phyloP scores from a whole-genome alignment of 768 basidiomycete genomes.

The Xanthoconium purpureum region DNA sequence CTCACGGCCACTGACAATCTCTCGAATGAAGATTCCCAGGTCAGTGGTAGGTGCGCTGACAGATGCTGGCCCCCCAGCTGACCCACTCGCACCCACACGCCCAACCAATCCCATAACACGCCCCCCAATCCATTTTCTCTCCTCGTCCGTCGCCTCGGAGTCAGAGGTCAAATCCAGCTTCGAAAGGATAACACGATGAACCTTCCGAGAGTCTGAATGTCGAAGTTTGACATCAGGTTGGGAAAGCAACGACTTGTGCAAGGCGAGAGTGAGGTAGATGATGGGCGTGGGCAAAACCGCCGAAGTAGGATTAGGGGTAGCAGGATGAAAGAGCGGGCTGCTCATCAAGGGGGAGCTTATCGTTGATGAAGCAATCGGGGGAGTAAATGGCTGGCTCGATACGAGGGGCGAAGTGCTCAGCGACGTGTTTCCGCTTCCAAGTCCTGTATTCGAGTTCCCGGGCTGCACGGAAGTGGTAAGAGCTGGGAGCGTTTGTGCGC shows the following conservation, averaged over 20 bases:
- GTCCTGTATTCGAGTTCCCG: conserved; percentile 11
- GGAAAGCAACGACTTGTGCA: conserved; percentile 21
- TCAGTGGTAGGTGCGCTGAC: conserved; percentile 51
- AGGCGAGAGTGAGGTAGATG: conserved; percentile 24
- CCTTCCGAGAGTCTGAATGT: conserved; percentile 53
- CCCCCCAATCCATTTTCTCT: conserved; percentile 30
- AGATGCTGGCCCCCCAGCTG: conserved; percentile 37
- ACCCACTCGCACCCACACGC: conserved; percentile 30
- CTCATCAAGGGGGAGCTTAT: conserved; percentile 8
- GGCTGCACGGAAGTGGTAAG: conserved; percentile 23
- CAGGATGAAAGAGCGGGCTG: conserved; percentile 2
- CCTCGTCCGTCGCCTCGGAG: conserved; percentile 31
- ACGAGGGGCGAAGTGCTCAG: conserved; percentile 18
- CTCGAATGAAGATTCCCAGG: conserved; percentile 48
- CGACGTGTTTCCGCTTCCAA: conserved; percentile 13
- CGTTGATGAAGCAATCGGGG: not conserved
- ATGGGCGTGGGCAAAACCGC: not conserved
- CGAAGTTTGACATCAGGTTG: conserved; percentile 31
- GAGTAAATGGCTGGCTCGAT: conserved; percentile 5
- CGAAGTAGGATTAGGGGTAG: conserved; percentile 13
- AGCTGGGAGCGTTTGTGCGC: conserved; percentile 30
- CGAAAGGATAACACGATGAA: conserved; percentile 58
- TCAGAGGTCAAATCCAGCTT: conserved; percentile 47
- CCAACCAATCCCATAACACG: conserved; percentile 41
- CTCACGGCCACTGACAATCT: conserved; percentile 36